Evolutionary conservation across 306 rosid species (phyloP), one percentile per base, ranked within the genome.

Genomic region (Hippophae tibetana): DNA sequence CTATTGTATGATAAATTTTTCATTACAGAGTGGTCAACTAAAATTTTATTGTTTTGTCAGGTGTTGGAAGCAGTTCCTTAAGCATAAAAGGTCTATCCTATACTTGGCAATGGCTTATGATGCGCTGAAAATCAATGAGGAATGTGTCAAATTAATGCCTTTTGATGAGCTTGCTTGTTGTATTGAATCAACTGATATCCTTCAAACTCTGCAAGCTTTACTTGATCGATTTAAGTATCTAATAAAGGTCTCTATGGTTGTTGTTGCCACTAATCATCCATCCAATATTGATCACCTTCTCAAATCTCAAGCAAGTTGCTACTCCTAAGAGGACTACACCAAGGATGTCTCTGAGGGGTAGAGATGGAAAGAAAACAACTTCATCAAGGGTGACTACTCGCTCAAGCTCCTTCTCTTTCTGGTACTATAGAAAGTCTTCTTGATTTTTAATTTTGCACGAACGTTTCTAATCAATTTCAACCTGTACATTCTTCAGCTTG

Each of bases 201-300:
- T 87, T 57, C 84, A 79, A 69, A 74, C 89, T 14, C 86, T 81
- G 67, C 85, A 87, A 66, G 72, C 77, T 67, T 68, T 92, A 48
- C 82, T 92, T 52, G 96, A 88, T 58, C 80, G 98, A 68, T 63
- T 92, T 60, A 95, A 92, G 73, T 78, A 72, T 59, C 89, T 95
- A 68, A 74, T 87, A 69, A 81, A 68, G 74, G 88, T 83, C 44
- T 69, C 79, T 26, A 75, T 75, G 73, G 76, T 68, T 7, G 74
- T 81, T 58, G 66, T 79, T 53, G 78, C 83, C 71, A 61, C 68
- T 57, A 73, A 63, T 66, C 64, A 56, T 66, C 60, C 68, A 7
- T 64, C 82, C 60, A 83, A 88, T 77, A 92, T 92, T 54, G 98
- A 92, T 65, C 95, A 92, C 80, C 96, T 92, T 72, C 89, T 92